Evolutionary conservation across 495 filamentous ascomycete species (phyloP).

Genomic region (Stereocaulon alpinum): DNA sequence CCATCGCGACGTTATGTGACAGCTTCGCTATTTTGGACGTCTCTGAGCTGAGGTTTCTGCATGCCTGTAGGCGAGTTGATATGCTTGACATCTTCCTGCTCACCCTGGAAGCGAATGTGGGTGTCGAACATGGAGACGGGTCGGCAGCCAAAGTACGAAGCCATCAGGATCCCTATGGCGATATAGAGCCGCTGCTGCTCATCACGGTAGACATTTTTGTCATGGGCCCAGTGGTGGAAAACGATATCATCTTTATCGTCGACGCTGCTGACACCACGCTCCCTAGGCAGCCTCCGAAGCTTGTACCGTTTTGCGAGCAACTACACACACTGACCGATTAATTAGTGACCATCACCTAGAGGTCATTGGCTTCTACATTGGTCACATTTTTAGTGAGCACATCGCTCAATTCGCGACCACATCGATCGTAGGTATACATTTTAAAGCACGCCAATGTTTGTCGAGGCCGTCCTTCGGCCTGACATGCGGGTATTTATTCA

Average conservation of each 20-base stretch:
- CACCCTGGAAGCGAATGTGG: neutral
- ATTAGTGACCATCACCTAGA: neutral
- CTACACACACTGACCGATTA: neutral
- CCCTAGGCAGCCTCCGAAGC: neutral
- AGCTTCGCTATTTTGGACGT: neutral
- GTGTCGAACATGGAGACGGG: constrained; percentile 1
- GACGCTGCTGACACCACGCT: neutral
- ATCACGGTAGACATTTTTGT: neutral
- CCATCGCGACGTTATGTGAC: neutral
- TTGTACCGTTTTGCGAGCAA: neutral
- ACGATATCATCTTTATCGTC: neutral
- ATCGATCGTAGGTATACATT: neutral
- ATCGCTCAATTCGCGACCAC: neutral
- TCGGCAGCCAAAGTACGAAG: neutral
- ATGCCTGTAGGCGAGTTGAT: too few relatives aligned
- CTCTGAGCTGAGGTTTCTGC: too few relatives aligned
- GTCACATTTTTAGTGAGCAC: neutral
- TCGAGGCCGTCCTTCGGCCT: neutral
- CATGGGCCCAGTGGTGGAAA: neutral
- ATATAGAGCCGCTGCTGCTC: neutral
- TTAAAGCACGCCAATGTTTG: neutral
- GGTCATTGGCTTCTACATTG: too few relatives aligned
- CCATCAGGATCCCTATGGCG: neutral
- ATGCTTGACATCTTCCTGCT: neutral
- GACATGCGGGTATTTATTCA: too few relatives aligned